Evolutionary conservation across 2,329 filamentous ascomycete species (phyloP), one percentile per base, ranked within the genome.

Genomic region (Akanthomyces muscarius): DNA sequence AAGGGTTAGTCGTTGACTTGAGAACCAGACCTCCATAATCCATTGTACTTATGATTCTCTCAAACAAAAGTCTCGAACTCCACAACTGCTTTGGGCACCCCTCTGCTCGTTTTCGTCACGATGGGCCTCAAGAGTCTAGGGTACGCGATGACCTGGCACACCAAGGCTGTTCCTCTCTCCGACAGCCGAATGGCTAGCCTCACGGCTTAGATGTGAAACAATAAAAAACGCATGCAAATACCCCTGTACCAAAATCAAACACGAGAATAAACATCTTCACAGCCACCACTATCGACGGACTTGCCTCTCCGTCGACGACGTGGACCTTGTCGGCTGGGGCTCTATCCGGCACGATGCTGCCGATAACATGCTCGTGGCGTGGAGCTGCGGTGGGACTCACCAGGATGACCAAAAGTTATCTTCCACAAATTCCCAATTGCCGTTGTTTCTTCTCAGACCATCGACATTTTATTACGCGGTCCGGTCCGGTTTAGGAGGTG

Each of bases 311-410:
- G 36, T 54, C 52, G 11, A 41, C 38, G 1, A 41, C 38, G 38
- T 41, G 38, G 14, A 41, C 36, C 14, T 13, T 36, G 33, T 54
- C 36, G 6, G 52, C 52, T 25, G 14, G 21, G 52, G 13, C 23
- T 11, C n/a, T 25, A 18, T n/a, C 52, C 52, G 52, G 52, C 52
- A 54, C 33, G 52, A 42, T 42, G 52, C 52, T 54, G 52, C 52
- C 52, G 52, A 33, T 14, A 6, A 28, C 21, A 25, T 18, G 21
- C 36, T 18, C 13, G 21, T 16, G 13, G n/a, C 50, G 50, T 52
- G 50, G 28, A 52, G 50, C 28, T 36, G 14, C 38, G 52, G 52
- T 25, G 52, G 36, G 52, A 54, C 52, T 14, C 5, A 14, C 52
- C 21, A 42, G 13, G 52, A 54, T 23, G 28, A 16, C 10, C 25